phyloP scores from a whole-genome alignment of 2,329 filamentous ascomycete species.

The Corniculantispora saksenae region DNA sequence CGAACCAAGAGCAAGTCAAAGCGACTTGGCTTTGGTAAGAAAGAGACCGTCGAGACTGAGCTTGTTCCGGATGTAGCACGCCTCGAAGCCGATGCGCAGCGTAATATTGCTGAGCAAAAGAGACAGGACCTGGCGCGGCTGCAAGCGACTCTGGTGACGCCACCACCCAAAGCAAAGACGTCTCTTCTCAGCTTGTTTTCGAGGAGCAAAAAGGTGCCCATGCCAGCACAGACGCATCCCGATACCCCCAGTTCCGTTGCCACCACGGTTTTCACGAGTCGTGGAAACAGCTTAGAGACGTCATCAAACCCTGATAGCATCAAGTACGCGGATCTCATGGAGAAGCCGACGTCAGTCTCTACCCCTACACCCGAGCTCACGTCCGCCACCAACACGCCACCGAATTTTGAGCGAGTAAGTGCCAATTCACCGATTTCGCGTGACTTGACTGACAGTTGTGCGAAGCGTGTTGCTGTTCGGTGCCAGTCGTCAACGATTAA shows the following conservation, averaged over 20 bases:
- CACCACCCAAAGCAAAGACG: slow-evolving; percentile 35
- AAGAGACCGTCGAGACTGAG: neutral
- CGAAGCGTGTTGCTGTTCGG: slow-evolving; percentile 68
- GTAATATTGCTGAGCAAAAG: slow-evolving; percentile 51
- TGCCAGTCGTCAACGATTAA: slow-evolving; percentile 69
- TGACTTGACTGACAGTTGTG: neutral
- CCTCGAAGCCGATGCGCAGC: slow-evolving; percentile 49
- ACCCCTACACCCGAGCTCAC: neutral
- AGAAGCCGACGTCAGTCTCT: neutral
- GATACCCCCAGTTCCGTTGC: slow-evolving; percentile 36
- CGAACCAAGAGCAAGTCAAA: slow-evolving; percentile 1
- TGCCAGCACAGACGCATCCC: slow-evolving; percentile 31
- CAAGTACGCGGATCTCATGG: neutral
- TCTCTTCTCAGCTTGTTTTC: slow-evolving; percentile 50
- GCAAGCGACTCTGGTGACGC: slow-evolving; percentile 43
- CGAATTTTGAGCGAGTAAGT: slow-evolving; percentile 67
- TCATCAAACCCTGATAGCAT: slow-evolving; percentile 18
- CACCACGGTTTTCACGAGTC: slow-evolving; percentile 38
- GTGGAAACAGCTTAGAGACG: slow-evolving; percentile 36
- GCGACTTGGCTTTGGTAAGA: slow-evolving; percentile 8
- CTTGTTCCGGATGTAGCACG: slow-evolving; percentile 33
- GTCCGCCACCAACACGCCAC: neutral
- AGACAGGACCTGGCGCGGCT: slow-evolving; percentile 49
- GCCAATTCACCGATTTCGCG: slow-evolving; percentile 5
- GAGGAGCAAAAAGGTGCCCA: slow-evolving; percentile 42